These are phyloP conservation scores for Neoarthrinium moseri DNA, from an alignment of 2,329 filamentous ascomycete genomes.

Conservation along the genomic window DNA sequence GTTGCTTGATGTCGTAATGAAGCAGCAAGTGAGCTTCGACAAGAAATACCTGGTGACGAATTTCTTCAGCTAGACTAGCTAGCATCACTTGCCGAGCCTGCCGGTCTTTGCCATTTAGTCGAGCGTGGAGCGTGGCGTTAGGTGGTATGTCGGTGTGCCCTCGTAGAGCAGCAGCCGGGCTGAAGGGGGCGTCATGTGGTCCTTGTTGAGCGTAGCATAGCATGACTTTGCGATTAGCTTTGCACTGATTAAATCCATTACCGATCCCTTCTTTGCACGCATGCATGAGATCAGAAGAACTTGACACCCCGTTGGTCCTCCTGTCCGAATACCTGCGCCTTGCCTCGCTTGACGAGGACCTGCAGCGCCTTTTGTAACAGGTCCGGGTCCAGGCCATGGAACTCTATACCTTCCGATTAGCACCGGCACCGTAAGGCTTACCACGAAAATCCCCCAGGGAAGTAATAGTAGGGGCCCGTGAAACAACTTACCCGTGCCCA, in stretches of 20 bases:
- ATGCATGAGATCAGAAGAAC: slow-evolving; percentile 70
- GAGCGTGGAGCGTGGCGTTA: slow-evolving; percentile 4
- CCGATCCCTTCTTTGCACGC: neutral
- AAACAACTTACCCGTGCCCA: slow-evolving; percentile 63
- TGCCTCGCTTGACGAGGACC: slow-evolving; percentile 83
- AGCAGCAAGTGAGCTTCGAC: slow-evolving; percentile 72
- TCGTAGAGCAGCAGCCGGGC: too few relatives aligned
- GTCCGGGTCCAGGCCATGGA: slow-evolving; percentile 84
- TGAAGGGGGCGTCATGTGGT: too few relatives aligned
- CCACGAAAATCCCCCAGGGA: neutral
- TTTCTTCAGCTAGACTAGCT: slow-evolving; percentile 34
- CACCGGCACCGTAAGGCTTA: too few relatives aligned
- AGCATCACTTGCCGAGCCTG: too few relatives aligned
- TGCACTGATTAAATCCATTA: neutral
- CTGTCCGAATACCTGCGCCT: slow-evolving; percentile 88
- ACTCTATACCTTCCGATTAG: slow-evolving; percentile 64
- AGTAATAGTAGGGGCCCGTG: neutral
- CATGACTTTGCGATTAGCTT: neutral
- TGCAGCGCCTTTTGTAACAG: slow-evolving; percentile 76
- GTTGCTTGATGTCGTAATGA: slow-evolving; percentile 87
- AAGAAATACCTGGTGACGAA: slow-evolving; percentile 57
- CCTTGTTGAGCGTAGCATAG: neutral
- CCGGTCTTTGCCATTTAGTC: neutral
- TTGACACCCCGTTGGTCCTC: slow-evolving; percentile 91
- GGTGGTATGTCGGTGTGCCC: neutral